These are phyloP conservation scores for Carex myosuroides DNA, from an alignment of 176 grass and related monocot genomes.

Conservation along the genomic window DNA sequence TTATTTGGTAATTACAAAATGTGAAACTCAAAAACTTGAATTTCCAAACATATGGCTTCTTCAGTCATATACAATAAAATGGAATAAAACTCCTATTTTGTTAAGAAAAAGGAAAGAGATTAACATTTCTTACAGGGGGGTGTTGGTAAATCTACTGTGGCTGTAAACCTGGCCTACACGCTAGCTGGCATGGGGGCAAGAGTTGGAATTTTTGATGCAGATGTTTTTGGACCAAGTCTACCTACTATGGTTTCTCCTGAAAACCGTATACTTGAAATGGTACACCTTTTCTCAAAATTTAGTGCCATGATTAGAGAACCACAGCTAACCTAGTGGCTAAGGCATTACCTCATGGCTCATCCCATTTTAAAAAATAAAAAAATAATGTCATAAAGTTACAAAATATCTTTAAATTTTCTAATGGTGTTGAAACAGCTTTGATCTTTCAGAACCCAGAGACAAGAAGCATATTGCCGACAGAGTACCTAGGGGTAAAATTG, in stretches of 20 bases:
- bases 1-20: neutral
- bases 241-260: slow-evolving; percentile 97
- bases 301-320: neutral
- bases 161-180: slow-evolving; percentile 89
- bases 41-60: neutral
- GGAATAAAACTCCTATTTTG: neutral
- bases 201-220: slow-evolving; percentile 97
- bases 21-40: neutral
- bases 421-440: slow-evolving; percentile 88
- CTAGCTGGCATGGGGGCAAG: slow-evolving; percentile 89
- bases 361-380: no score
- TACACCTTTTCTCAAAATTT: slow-evolving; percentile 30
- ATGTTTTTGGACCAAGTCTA: slow-evolving; percentile 90
- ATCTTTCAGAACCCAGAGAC: slow-evolving; percentile 88
- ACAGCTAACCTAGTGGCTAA: no score
- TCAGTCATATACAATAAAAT: neutral
- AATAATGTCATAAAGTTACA: neutral
- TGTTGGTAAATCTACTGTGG: slow-evolving; percentile 92
- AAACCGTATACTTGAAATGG: slow-evolving; percentile 83
- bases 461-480: slow-evolving; percentile 62
- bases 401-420: slow-evolving; percentile 42
- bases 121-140: slow-evolving; percentile 44
- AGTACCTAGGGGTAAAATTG: slow-evolving; percentile 93
- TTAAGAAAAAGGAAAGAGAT: neutral
- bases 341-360: no score